These are phyloP conservation scores for Candida glaebosa DNA, from an alignment of 805 yeast species.

Conservation along the genomic window DNA sequence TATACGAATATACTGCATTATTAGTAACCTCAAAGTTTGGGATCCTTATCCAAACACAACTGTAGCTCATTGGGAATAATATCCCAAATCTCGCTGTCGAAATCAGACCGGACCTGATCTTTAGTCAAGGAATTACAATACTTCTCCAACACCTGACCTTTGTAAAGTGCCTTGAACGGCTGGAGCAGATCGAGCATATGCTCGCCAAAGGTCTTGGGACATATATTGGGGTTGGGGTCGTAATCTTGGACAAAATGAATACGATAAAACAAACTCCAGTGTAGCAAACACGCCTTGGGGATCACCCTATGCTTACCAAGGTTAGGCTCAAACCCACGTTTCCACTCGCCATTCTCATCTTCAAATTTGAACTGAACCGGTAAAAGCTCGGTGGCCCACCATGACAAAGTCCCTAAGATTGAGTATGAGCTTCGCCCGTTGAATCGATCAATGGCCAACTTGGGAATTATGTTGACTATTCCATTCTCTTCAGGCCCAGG, in stretches of 20 bases:
- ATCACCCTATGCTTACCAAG: slow-evolving; percentile 50
- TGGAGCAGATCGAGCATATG: slow-evolving; percentile 19
- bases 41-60: slow-evolving; percentile 11
- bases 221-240: slow-evolving; percentile 30
- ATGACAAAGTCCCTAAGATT: slow-evolving; percentile 27
- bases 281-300: slow-evolving; percentile 46
- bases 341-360: slow-evolving; percentile 48
- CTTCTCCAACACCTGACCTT: slow-evolving; percentile 8
- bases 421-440: slow-evolving; percentile 39
- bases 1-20: slow-evolving; percentile 1
- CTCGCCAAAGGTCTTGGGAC: slow-evolving; percentile 14
- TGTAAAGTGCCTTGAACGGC: slow-evolving; percentile 8
- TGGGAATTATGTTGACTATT: slow-evolving; percentile 1
- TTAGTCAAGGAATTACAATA: slow-evolving; percentile 13
- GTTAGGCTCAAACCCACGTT: slow-evolving; percentile 49
- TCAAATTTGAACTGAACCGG: slow-evolving; percentile 55
- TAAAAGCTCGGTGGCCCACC: slow-evolving; percentile 65
- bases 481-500: neutral
- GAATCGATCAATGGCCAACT: slow-evolving; percentile 19
- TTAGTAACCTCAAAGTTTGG: slow-evolving; percentile 7
- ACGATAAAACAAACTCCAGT: slow-evolving; percentile 66
- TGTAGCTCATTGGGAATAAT: slow-evolving; percentile 31
- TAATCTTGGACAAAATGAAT: slow-evolving; percentile 45
- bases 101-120: slow-evolving; percentile 14
- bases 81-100: slow-evolving; percentile 24